Evolutionary conservation across 2,329 filamentous ascomycete species (phyloP), one percentile per base, ranked within the genome.

Genomic region (Colletotrichum navitas): DNA sequence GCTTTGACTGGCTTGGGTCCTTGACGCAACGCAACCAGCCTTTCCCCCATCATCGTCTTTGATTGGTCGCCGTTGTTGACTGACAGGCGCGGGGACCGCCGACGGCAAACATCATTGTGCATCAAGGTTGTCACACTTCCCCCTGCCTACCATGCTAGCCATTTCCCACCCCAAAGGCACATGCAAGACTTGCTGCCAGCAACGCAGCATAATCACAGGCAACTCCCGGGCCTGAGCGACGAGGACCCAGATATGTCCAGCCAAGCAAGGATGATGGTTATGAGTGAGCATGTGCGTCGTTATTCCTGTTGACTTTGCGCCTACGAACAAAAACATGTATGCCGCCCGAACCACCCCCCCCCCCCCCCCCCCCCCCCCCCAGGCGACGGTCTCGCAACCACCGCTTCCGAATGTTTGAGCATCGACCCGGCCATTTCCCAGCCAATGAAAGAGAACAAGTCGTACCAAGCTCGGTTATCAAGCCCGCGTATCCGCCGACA

Each of bases 251-350:
- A 2, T 16, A 2, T 12, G 18, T 10, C 16, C 10, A 43, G 39
- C 3, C 2, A 5, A 47, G 52, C 24, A 12, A 29, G 29, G 18
- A 45, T 54, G 3, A 12, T 55, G 24, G 41, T 63, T 55, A 26
- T n/a, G 49, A 68, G 47, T 41, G 49, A 68, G 54, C 68, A 71
- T 71, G 24, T 68, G 52, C 59, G 24, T 71, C 68, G 59, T 63
- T 68, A 68, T 71, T 60, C 45, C 59, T 60, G 32, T 59, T 45
- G 39, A 58, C 54, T 68, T 59, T 71, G 47, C 59, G 65, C 65
- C 64, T 60, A 62, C 65, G 51, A 32, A 45, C 7, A 45, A 43
- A 43, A 47, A 47, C 45, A 61, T 62, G 63, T 67, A 51, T 67
- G 49, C 63, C 63, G 55, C 55, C 63, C 41, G 16, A n/a, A n/a